phyloP scores from a whole-genome alignment of 2,329 filamentous ascomycete genomes.

The Diaporthe amygdali region DNA sequence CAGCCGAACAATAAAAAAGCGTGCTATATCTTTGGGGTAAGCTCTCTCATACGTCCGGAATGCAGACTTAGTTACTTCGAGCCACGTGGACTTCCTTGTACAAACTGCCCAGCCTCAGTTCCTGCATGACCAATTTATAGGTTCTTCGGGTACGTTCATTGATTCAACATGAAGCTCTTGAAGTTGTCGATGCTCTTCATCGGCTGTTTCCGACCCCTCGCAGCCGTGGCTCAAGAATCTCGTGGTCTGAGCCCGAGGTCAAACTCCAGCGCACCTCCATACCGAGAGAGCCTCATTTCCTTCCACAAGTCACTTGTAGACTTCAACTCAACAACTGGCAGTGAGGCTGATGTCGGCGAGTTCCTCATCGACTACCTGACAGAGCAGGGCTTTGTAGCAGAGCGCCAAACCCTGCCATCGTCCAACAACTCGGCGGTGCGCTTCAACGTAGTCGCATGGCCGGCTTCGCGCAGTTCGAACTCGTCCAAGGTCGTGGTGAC shows the following conservation, averaged over 20 bases:
- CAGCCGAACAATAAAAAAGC: not conserved
- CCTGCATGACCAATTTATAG: not conserved
- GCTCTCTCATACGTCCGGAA: not conserved
- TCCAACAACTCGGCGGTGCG: constrained; percentile 38
- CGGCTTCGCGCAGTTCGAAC: constrained; percentile 47
- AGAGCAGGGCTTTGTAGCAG: constrained; percentile 26
- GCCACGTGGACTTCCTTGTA: too few relatives aligned
- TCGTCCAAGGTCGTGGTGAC: constrained; percentile 63
- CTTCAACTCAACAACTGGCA: constrained; percentile 72
- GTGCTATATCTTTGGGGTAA: not conserved
- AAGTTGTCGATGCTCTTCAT: not conserved
- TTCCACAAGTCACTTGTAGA: constrained; percentile 77
- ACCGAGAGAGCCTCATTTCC: constrained; percentile 62
- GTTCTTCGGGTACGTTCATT: not conserved
- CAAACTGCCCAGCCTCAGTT: not conserved
- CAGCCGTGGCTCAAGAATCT: not conserved
- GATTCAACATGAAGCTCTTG: not conserved
- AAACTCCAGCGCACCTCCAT: constrained; percentile 33
- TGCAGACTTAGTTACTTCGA: too few relatives aligned
- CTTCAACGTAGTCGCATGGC: constrained; percentile 80
- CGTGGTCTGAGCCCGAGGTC: not conserved
- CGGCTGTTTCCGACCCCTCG: not conserved
- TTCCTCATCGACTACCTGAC: constrained; percentile 72
- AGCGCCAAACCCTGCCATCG: not conserved
- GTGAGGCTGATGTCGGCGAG: constrained; percentile 70